These are phyloP conservation scores for Cordyceps cicadae DNA, from an alignment of 2,329 filamentous ascomycete species.

Conservation along the genomic window DNA sequence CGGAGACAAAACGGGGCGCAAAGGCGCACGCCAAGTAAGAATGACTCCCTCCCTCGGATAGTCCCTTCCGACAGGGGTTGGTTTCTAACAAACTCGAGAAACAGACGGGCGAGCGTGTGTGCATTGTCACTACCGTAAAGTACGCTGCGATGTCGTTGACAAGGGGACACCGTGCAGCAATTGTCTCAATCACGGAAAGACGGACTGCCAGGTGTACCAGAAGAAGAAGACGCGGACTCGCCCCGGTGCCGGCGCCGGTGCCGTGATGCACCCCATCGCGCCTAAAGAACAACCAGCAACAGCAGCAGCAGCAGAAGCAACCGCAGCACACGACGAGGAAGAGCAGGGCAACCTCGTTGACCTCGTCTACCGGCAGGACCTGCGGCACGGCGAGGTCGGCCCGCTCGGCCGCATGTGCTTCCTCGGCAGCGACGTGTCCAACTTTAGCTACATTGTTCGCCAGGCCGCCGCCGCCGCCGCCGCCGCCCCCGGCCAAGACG, in stretches of 20 bases:
- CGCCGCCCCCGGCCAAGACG: slow-evolving; percentile 19
- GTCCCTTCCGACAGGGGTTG: too few relatives aligned
- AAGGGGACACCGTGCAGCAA: slow-evolving; percentile 41
- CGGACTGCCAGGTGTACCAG: slow-evolving; percentile 39
- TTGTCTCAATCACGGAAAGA: slow-evolving; percentile 32
- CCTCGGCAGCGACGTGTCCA: slow-evolving; percentile 47
- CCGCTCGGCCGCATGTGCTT: slow-evolving; percentile 41
- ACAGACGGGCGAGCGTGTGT: slow-evolving; percentile 35
- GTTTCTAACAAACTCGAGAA: neutral
- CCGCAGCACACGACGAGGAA: slow-evolving; percentile 20
- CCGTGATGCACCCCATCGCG: neutral
- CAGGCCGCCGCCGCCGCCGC: slow-evolving; percentile 34
- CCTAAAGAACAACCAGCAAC: neutral
- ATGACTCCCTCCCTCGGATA: too few relatives aligned
- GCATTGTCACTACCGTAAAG: slow-evolving; percentile 41
- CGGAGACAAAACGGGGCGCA: neutral
- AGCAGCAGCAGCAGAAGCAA: neutral
- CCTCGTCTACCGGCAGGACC: slow-evolving; percentile 40
- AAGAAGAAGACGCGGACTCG: slow-evolving; percentile 33
- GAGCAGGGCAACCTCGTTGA: slow-evolving; percentile 40
- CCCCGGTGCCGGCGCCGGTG: neutral
- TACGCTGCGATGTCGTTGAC: slow-evolving; percentile 40
- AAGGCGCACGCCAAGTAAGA: neutral
- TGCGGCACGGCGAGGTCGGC: slow-evolving; percentile 37
- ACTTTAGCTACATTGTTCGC: slow-evolving; percentile 45